These are phyloP conservation scores for Astragalus membranaceus DNA, from an alignment of 306 rosid genomes.

Conservation along the genomic window DNA sequence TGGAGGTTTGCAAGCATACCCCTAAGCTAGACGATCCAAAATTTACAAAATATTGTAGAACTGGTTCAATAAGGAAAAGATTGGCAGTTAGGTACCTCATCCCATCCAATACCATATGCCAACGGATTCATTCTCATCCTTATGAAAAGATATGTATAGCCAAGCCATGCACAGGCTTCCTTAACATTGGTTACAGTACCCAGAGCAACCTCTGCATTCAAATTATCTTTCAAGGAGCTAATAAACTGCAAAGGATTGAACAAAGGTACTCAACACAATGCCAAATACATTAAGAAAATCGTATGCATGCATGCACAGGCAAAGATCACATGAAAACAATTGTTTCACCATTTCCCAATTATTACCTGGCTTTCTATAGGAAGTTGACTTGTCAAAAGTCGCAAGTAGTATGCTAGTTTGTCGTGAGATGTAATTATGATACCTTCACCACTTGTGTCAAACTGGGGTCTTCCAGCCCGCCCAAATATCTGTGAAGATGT, in stretches of 20 bases:
- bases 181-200: slow-evolving; percentile 97
- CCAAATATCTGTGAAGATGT: slow-evolving; percentile 69
- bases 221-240: slow-evolving; percentile 91
- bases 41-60: slow-evolving; percentile 7
- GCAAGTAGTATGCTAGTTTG: slow-evolving; percentile 80
- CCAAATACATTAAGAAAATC: neutral
- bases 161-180: slow-evolving; percentile 99
- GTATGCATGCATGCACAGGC: neutral
- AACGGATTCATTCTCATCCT: slow-evolving; percentile 96
- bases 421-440: slow-evolving; percentile 94
- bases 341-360: neutral
- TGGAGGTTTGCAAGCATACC: neutral
- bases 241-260: slow-evolving; percentile 60
- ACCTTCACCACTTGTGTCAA: slow-evolving; percentile 97
- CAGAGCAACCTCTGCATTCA: slow-evolving; percentile 96
- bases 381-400: slow-evolving; percentile 87
- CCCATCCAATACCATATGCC: slow-evolving; percentile 94
- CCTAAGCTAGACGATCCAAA: neutral
- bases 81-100: slow-evolving; percentile 58
- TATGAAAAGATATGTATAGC: slow-evolving; percentile 92
- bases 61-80: neutral
- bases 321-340: neutral
- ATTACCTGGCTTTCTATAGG: slow-evolving; percentile 97
- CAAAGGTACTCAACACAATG: slow-evolving; percentile 9
- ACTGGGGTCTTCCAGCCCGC: slow-evolving; percentile 98